Evolutionary conservation across 805 yeast species (phyloP).

Genomic region (Hanseniaspora taiwanica): DNA sequence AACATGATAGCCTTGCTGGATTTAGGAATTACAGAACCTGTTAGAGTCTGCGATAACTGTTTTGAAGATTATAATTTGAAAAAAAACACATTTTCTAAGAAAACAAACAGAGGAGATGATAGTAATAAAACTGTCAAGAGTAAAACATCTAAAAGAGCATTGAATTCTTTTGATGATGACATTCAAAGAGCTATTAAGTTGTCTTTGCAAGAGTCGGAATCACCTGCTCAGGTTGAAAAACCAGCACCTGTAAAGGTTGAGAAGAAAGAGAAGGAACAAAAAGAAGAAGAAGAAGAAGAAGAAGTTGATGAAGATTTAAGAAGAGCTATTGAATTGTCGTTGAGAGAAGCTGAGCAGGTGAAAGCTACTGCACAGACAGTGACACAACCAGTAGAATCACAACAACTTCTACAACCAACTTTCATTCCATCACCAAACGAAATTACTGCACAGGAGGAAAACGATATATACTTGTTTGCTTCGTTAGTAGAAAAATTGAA

Average conservation of each 20-base stretch:
- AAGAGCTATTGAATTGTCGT: conserved; percentile 88
- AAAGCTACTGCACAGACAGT: conserved; percentile 2
- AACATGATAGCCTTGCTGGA: conserved; percentile 60
- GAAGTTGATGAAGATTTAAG: conserved; percentile 81
- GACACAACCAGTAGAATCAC: too few species aligned
- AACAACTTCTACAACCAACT: too few species aligned
- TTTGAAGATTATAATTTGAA: conserved; percentile 42
- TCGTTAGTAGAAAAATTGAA: conserved; percentile 45
- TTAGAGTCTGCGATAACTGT: conserved; percentile 89
- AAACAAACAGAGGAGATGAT: conserved; percentile 8
- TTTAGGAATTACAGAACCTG: conserved; percentile 77
- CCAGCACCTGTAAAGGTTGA: conserved; percentile 6
- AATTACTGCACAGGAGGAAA: conserved; percentile 52
- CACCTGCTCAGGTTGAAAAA: conserved; percentile 9
- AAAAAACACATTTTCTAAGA: conserved; percentile 12
- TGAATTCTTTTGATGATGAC: conserved; percentile 32
- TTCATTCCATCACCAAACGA: conserved; percentile 11
- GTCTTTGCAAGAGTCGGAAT: conserved; percentile 46
- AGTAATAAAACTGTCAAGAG: too few species aligned
- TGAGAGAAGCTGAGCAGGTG: conserved; percentile 47
- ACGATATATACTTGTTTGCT: conserved; percentile 53
- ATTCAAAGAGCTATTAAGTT: conserved; percentile 64
- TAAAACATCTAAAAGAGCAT: conserved; percentile 11
- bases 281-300: conserved; percentile 21
- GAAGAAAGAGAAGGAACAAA: conserved; percentile 4